A percentile compares a stretch with the other conserved stretches of the same genome.
Evolutionary conservation across 1,284 basidiomycete species (phyloP).

Genomic region (Cystobasidiaceae sp.): DNA sequence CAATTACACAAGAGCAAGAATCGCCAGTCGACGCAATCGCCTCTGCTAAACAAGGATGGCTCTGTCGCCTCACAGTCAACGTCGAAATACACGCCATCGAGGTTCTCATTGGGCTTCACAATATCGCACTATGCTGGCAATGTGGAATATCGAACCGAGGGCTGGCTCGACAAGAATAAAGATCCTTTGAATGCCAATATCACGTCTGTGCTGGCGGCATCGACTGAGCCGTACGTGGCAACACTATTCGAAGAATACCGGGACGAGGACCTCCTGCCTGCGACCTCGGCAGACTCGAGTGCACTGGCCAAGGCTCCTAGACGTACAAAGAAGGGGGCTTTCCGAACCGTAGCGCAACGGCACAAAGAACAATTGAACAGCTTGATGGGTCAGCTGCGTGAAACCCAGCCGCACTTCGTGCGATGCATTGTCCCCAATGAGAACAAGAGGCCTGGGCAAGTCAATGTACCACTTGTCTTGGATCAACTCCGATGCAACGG

Average conservation of each 20-base stretch:
- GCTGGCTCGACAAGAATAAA: constrained; percentile 99
- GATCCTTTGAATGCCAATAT: constrained; percentile 97
- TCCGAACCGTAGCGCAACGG: constrained; percentile 89
- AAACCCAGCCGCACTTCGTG: constrained; percentile 97
- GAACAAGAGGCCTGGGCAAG: constrained; percentile 82
- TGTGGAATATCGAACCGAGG: constrained; percentile 92
- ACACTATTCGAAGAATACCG: constrained; percentile 78
- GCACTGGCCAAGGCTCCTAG: constrained; percentile 56
- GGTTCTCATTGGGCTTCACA: constrained; percentile 85
- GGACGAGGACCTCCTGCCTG: constrained; percentile 49
- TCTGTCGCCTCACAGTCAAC: background rate
- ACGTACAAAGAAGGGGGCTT: constrained; percentile 91
- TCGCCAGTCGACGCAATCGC: background rate
- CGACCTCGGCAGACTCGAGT: constrained; percentile 49
- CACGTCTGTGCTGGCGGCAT: constrained; percentile 77
- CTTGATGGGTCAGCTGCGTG: constrained; percentile 84
- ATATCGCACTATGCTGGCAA: constrained; percentile 95
- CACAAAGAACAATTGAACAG: constrained; percentile 94
- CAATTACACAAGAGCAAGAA: constrained; percentile 49
- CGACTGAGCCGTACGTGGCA: constrained; percentile 75
- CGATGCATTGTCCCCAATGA: constrained; percentile 96
- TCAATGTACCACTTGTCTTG: constrained; percentile 90
- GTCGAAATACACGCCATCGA: constrained; percentile 75
- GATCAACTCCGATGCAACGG: constrained; percentile 98
- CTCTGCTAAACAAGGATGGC: constrained; percentile 1